Conservation (phyloP, 352 stramenopile species). For the Phytophthora fragariaefolia region DNA sequence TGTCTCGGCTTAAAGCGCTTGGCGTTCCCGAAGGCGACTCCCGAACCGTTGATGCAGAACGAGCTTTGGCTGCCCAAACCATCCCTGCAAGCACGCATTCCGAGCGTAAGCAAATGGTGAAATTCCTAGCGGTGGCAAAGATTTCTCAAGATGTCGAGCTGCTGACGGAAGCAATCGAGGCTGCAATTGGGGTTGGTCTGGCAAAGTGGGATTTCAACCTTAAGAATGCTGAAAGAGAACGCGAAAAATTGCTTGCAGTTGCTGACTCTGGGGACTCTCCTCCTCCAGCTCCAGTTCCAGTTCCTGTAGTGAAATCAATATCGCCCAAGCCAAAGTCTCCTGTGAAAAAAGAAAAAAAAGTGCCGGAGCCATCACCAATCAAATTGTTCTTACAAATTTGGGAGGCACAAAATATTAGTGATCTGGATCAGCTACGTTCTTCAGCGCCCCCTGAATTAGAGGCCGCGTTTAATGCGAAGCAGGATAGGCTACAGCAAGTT, state of each 20-base stretch:
- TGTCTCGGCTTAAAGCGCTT: conserved; percentile 50
- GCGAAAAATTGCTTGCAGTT: conserved; percentile 58
- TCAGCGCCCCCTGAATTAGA: conserved; percentile 34
- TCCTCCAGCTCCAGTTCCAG: conserved; percentile 8
- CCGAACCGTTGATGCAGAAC: conserved; percentile 42
- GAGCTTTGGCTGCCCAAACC: conserved; percentile 36
- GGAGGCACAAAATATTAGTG: conserved; percentile 34
- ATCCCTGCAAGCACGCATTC: conserved; percentile 49
- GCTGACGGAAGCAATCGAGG: conserved; percentile 71
- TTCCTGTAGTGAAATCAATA: conserved; percentile 7
- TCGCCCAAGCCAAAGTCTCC: conserved; percentile 11
- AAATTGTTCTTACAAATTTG: conserved; percentile 52
- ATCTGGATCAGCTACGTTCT: conserved; percentile 34
- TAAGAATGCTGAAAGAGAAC: conserved; percentile 76
- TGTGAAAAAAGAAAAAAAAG: conserved; percentile 29
- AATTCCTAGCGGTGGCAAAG: conserved; percentile 76
- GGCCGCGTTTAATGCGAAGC: conserved; percentile 47
- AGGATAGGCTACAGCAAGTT: conserved; percentile 53
- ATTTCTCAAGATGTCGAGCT: conserved; percentile 73
- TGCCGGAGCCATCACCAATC: conserved; percentile 22
- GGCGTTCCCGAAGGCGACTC: conserved; percentile 41
- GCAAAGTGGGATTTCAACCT: conserved; percentile 87
- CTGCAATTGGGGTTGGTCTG: conserved; percentile 60
- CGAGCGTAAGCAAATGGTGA: conserved; percentile 80
- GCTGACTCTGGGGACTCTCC: conserved; percentile 7